Evolutionary conservation across 257 asterid species (phyloP), one percentile per base, ranked within the genome.

Genomic region (Verbena officinalis): DNA sequence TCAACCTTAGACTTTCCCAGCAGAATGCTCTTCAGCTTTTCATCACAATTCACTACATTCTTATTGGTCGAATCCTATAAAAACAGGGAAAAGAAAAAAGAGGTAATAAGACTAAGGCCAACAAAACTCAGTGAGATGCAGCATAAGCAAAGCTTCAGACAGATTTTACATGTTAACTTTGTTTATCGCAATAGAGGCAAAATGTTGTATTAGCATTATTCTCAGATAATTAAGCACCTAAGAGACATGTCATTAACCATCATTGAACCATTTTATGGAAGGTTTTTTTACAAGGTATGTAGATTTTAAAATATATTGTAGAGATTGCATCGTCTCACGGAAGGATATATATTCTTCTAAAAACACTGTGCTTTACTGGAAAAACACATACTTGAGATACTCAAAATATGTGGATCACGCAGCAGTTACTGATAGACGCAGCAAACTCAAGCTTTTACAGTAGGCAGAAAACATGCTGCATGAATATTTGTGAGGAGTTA

Each of bases 1-100:
- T 93, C 95, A 44, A 90, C 78, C 75, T 71, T 80, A 22, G 81
- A 73, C 83, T 87, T 93, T 20, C 97, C 99, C 85, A 81, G 59
- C 58, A 93, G 76, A 64, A 93, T 79, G 54, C 86, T 69, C 92
- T 84, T 84, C 79, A 93, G 80, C 81, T 85, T 90, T n/a, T 70
- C 81, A 67, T 86, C 97, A 54, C 97, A 93, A 36, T 88, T 87
- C 61, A 93, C 89, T 9, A 81, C 33, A 72, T 93, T 90, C 78
- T 76, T 90, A 76, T 93, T 80, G 67, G 71, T 64, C 19, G 91
- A 89, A 79, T 93, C 95, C 97, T 88, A 64, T 8, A 65, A 30
- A 7, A n/a, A 39, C 21, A 56, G 19, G 4, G 20, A 55, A 14
- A 64, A 24, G 48, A 3, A 46, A 20, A 61, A 16, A 0, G 12